phyloP scores from a whole-genome alignment of 164 flowering plant genomes.

The Chimonanthus salicifolius region DNA sequence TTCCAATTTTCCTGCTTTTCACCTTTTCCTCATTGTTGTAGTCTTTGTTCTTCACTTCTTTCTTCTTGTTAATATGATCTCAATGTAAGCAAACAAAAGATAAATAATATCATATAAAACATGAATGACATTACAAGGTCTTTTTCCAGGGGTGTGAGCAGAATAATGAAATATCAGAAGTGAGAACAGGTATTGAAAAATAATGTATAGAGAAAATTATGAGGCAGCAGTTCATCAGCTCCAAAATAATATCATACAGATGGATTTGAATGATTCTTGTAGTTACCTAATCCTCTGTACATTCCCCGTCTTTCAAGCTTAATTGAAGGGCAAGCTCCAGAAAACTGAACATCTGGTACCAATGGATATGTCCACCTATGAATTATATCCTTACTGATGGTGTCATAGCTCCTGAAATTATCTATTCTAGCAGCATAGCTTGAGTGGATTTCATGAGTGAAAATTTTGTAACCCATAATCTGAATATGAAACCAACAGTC shows the following conservation, averaged over 20 bases:
- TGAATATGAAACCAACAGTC: conserved; percentile 25
- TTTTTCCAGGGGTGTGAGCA: background rate
- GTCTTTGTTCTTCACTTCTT: too few relatives aligned
- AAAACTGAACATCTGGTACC: conserved; percentile 82
- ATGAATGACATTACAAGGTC: too few relatives aligned
- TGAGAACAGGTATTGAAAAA: background rate
- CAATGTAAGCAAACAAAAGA: too few relatives aligned
- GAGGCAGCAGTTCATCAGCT: background rate
- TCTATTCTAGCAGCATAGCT: conserved; percentile 93
- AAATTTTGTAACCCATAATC: conserved; percentile 96
- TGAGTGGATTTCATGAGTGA: conserved; percentile 81
- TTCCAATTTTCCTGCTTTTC: too few relatives aligned
- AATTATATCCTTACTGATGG: conserved; percentile 85
- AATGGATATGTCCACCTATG: conserved; percentile 96
- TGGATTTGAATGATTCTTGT: background rate
- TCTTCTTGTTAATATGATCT: too few relatives aligned
- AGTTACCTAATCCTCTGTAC: conserved; percentile 74
- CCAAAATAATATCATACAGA: background rate
- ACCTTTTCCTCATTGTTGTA: too few relatives aligned
- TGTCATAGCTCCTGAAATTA: conserved; percentile 84
- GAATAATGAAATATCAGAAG: background rate
- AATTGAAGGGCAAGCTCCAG: conserved; percentile 42
- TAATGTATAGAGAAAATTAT: too few relatives aligned
- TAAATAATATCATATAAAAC: too few relatives aligned
- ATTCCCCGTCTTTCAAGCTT: conserved; percentile 78